A percentile compares a stretch with the other conserved stretches of the same genome.
Evolutionary conservation across 352 stramenopile genomes (phyloP).

Genomic region (Phytophthora constricta): DNA sequence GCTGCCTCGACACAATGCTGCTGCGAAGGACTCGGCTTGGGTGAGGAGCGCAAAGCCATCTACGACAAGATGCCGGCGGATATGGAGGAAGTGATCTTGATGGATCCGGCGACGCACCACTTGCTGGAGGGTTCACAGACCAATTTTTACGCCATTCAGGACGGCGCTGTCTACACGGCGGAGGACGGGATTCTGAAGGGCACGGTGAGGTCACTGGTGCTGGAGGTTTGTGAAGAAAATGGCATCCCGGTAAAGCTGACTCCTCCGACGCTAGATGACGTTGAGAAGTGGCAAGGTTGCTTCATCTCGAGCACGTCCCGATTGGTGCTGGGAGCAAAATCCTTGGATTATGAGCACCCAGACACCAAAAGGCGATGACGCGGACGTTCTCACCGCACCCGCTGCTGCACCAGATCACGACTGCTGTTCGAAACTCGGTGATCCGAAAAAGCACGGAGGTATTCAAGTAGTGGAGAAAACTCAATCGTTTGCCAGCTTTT

Average conservation of each 20-base stretch:
- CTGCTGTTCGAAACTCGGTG: constrained; percentile 54
- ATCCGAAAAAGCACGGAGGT: constrained; percentile 62
- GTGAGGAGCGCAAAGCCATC: constrained; percentile 77
- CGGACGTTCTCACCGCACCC: constrained; percentile 44
- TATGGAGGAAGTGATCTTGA: constrained; percentile 85
- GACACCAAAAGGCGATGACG: constrained; percentile 32
- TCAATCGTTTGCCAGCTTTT: constrained; percentile 11
- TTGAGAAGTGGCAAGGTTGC: constrained; percentile 73
- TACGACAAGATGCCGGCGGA: constrained; percentile 71
- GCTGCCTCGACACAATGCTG: constrained; percentile 72
- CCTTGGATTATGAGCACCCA: constrained; percentile 57
- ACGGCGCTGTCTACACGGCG: constrained; percentile 65
- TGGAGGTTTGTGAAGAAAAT: constrained; percentile 66
- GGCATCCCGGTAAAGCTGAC: constrained; percentile 60
- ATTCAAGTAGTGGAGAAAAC: constrained; percentile 43
- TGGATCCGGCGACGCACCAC: constrained; percentile 65
- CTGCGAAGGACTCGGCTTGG: constrained; percentile 79
- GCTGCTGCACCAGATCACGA: constrained; percentile 54
- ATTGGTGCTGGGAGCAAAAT: constrained; percentile 65
- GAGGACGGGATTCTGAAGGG: constrained; percentile 80
- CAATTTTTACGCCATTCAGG: constrained; percentile 80
- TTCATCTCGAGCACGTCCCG: constrained; percentile 89
- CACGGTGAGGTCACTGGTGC: constrained; percentile 74
- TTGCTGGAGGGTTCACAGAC: constrained; percentile 85
- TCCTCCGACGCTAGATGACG: constrained; percentile 57